Evolutionary conservation across 1,139 yeast species (phyloP), one percentile per base, ranked within the genome.

Genomic region (Pichia sp.): DNA sequence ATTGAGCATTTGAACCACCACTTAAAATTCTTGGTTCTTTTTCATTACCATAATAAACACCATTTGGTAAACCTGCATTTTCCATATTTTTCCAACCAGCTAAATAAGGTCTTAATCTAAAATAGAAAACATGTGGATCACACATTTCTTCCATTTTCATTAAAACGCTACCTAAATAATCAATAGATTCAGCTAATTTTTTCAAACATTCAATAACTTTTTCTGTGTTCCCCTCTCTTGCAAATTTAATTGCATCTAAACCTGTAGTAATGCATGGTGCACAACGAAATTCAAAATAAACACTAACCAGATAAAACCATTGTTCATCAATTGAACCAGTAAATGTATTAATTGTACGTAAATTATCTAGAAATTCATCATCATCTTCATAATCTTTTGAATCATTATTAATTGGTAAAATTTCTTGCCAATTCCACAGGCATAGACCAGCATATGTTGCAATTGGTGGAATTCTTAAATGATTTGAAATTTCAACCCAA

Each of bases 71-170:
- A 0, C 97, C 97, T 1, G 84, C 89, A 50, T 80, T 90, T 22
- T 76, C 78, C 97, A 90, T 89, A 58, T 87, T 86, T 61, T 82
- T 81, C 95, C 97, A 90, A 1, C 97, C 97, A 0, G 97, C 96
- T 49, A 90, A 68, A 58, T 76, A 90, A 0, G 97, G 97, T 57
- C 97, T 74, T 45, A 90, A 75, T 52, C 94, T 76, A 66, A 76
- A 85, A 62, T 87, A 90, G 60, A 90, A 90, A 1, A 83, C 81
- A 61, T 87, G 95, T 2, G 97, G 97, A 60, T 89, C 96, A 62
- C 97, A 87, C 85, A 84, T 84, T 54, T 89, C 96, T 60, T 86
- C 90, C 95, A 90, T 86, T 55, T 78, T 74, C 77, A 82, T 78
- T 54, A 90, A 66, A 0, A 85, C 75, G 3, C 82, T 70, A n/a